Conservation (phyloP, 345 rosid genomes). For the Salix suchowensis region DNA sequence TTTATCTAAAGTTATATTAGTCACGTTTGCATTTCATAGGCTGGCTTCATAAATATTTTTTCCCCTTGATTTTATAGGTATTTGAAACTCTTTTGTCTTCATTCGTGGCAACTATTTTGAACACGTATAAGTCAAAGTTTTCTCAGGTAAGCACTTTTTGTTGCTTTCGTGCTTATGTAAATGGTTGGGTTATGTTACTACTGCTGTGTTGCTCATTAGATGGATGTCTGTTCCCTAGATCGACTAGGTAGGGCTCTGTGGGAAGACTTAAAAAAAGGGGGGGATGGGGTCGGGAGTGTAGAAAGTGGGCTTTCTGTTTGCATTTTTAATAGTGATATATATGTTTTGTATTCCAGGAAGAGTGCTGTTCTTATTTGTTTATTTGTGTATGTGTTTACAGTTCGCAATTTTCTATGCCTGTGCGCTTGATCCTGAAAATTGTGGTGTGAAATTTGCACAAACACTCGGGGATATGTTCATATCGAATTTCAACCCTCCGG, state of each 20-base stretch:
- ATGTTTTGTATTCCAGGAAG: too few relatives aligned
- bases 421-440: constrained; percentile 73
- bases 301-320: too few relatives aligned
- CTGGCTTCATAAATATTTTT: background rate
- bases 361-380: too few relatives aligned
- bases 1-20: background rate
- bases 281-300: too few relatives aligned
- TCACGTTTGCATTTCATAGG: background rate
- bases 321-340: too few relatives aligned
- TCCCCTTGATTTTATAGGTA: constrained; percentile 39
- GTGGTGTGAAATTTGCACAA: constrained; percentile 64
- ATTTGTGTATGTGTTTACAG: constrained; percentile 38
- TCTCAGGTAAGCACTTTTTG: constrained; percentile 51
- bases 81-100: constrained; percentile 67
- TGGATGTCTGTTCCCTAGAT: too few relatives aligned
- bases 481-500: constrained; percentile 29
- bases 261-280: too few relatives aligned
- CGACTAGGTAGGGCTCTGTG: too few relatives aligned
- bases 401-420: constrained; percentile 86
- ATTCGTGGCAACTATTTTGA: constrained; percentile 52
- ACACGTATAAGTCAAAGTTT: constrained; percentile 76
- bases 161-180: too few relatives aligned
- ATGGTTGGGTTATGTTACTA: too few relatives aligned
- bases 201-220: too few relatives aligned
- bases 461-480: constrained; percentile 49